Conservation (phyloP, 2,329 filamentous ascomycete species). For the Botrytis fragariae region DNA sequence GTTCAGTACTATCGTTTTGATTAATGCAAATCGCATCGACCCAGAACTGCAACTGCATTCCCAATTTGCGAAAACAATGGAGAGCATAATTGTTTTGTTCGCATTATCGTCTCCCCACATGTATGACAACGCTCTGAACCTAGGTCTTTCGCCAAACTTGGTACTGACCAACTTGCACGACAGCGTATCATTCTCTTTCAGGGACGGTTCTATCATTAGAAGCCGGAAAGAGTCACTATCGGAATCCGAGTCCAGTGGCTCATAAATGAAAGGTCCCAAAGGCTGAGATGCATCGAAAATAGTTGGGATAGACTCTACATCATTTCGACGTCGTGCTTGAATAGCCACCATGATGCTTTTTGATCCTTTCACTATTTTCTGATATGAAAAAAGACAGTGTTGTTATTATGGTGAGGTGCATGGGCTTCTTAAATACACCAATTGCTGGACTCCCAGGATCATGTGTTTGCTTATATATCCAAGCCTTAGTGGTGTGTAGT, state of each 20-base stretch:
- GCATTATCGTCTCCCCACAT: conserved; percentile 26
- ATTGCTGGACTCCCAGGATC: not conserved
- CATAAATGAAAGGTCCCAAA: not conserved
- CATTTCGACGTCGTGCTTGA: not conserved
- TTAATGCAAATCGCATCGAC: conserved; percentile 23
- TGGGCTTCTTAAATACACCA: not conserved
- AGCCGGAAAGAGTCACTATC: not conserved
- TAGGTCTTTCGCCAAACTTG: conserved; percentile 24
- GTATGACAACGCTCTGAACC: conserved; percentile 34
- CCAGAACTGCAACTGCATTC: conserved; percentile 2
- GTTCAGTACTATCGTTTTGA: conserved; percentile 7
- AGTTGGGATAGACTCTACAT: not conserved
- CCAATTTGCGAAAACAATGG: not conserved
- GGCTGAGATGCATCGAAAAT: not conserved
- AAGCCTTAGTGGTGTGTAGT: not conserved
- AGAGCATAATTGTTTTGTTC: conserved; percentile 21
- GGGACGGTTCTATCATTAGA: not conserved
- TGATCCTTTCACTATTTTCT: not conserved
- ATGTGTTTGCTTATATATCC: not conserved
- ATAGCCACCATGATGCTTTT: not conserved
- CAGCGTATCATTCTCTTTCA: not conserved
- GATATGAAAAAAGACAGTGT: not conserved
- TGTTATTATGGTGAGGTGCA: not conserved
- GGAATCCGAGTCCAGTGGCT: not conserved
- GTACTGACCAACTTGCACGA: not conserved